Conservation (phyloP, 2,329 filamentous ascomycete genomes). For the Penicillium sclerotiorum region DNA sequence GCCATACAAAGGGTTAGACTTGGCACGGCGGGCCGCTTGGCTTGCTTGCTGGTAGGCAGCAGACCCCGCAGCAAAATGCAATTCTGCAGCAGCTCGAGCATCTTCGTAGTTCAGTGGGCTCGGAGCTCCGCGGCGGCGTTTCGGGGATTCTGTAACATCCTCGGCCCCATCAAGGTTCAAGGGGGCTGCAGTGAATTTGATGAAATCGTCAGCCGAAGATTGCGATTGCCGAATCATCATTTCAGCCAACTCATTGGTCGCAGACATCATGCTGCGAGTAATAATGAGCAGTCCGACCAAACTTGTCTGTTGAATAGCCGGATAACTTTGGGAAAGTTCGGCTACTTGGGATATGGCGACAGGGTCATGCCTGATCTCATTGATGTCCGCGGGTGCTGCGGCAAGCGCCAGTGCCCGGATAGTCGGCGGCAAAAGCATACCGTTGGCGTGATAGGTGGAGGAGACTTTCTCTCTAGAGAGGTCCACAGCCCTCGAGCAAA, state of each 20-base stretch:
- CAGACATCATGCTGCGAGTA: conserved; percentile 58
- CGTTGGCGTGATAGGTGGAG: conserved; percentile 62
- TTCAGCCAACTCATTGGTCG: conserved; percentile 63
- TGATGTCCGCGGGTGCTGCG: conserved; percentile 45
- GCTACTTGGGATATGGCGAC: conserved; percentile 53
- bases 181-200: conserved; percentile 45
- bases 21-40: conserved; percentile 61
- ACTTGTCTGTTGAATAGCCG: conserved; percentile 51
- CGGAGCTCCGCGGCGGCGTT: conserved; percentile 5
- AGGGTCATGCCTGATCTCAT: conserved; percentile 43
- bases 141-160: conserved; percentile 5
- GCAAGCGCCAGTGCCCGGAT: conserved; percentile 57
- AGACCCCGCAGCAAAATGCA: conserved; percentile 51
- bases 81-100: conserved; percentile 42
- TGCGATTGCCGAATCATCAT: conserved; percentile 50
- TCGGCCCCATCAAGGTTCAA: conserved; percentile 29
- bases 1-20: conserved; percentile 72
- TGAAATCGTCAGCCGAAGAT: conserved; percentile 38
- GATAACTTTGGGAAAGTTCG: conserved; percentile 59
- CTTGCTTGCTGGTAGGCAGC: conserved; percentile 61
- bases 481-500: conserved; percentile 55
- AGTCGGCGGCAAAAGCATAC: conserved; percentile 58
- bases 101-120: conserved; percentile 25
- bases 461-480: conserved; percentile 51
- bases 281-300: conserved; percentile 59